Base-by-base conservation (phyloP, 2,329 filamentous ascomycete genomes). In the Aschersonia sp. region DNA sequence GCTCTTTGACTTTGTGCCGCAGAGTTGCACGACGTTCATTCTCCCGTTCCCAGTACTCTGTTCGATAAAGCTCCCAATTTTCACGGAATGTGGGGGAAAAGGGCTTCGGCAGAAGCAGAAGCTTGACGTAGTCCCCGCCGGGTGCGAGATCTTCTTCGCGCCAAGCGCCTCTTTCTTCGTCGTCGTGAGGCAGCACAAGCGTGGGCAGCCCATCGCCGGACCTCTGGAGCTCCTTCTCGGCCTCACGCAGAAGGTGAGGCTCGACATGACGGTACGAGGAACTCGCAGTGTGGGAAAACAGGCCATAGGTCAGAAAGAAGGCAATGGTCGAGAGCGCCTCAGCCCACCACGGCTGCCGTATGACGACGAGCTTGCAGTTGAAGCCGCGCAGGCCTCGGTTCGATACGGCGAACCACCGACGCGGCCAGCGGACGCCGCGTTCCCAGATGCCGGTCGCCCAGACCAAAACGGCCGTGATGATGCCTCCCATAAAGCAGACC, bases 371-470 rank as follows among this genome's bases (percentile, higher is more conserved):
- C 68, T 98, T 97, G 66, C 88, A 87, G 66, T 98, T 98, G 76
- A 97, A 94, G 48, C 78, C 84, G 51, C 92, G 77, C 53, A 98
- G 71, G 10, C 92, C 92, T 47, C 92, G 76, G 62, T 98, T 98
- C 40, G 89, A 85, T 51, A 89, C 81, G 55, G 76, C 80, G 55
- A 97, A 82, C 86, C 92, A 97, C 55, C 87, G 79, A 48, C 90
- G 74, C 45, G 92, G 92, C 89, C 92, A 97, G 52, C 89, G 79
- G 48, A 98, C 83, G 32, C 92, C 92, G 48, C 90, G 79, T 59
- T 97, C 90, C 85, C 90, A 98, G 63, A 95, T 89, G 31, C 92
- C 92, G 0, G 90, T 95, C 12, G 81, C 89, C 87, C 89, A 95
- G 54, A 97, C 83, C 37, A 98, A 72, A 42, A 88, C 74, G 37